Base-by-base conservation (phyloP, 257 asterid species). In the Plectranthus barbatus region DNA sequence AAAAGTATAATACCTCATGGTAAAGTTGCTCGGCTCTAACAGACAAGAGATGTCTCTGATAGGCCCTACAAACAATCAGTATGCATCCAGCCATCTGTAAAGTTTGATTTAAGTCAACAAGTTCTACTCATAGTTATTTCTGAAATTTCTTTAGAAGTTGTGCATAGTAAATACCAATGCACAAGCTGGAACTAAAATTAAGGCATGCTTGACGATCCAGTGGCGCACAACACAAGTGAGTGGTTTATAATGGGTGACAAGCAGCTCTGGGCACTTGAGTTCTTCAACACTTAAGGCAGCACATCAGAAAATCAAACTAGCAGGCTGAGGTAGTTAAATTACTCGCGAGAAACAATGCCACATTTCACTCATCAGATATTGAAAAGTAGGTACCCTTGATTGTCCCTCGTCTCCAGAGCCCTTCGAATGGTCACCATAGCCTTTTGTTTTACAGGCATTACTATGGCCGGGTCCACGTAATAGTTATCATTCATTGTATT, bases 1-100 rank as follows among this genome's bases (percentile, higher is more conserved):
- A 31, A 33, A 63, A 26, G 7, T 49, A 60, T 72, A 81, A 57
- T 79, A 86, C 98, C 95, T 86, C 84, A 60, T 75, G 81, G 72
- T 91, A 91, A 59, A 86, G 76, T 64, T 83, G 79, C 74, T 91
- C 98, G 49, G 88, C 95, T 80, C 91, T 75, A 48, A 76, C 81
- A 68, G 86, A 78, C 67, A 91, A 74, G 64, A 73, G 67, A 72
- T 80, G 80, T 58, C 79, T 79, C 68, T 55, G 64, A 50, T 71
- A 76, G 46, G 74, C 77, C 79, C 73, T 83, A 41, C 62, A 74
- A 37, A 86, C 70, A 60, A 79, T 65, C 62, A 81, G 31, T 68
- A 73, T 64, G 85, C 91, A 79, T 74, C 95, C 98, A 48, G 72
- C 46, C 70, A 91, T 80, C 96, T 91, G 88, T 68, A 86, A 88